Conservation (phyloP, 306 rosid species). For the Betula pendula region DNA sequence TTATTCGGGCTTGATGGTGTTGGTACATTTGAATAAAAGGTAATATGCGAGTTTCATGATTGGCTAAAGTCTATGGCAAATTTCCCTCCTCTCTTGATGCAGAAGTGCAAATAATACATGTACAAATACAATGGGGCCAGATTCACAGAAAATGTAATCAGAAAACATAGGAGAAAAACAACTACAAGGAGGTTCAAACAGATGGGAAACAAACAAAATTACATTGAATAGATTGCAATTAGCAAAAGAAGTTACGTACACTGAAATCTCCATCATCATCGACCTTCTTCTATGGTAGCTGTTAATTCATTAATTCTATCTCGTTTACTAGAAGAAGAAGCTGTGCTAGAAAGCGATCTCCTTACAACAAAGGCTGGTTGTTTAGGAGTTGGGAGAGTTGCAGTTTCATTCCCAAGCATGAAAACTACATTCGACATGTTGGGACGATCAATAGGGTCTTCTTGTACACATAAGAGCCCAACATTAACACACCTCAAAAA, state of each 20-base stretch:
- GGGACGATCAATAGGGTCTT: no score
- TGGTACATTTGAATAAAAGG: no score
- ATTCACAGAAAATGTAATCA: background rate
- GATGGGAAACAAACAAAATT: background rate
- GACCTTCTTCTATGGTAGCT: slow-evolving; percentile 24
- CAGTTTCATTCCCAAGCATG: no score
- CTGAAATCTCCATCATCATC: slow-evolving; percentile 15
- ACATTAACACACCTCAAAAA: no score
- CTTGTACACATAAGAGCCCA: no score
- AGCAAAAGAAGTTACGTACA: no score
- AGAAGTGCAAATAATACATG: no score
- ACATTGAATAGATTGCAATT: background rate
- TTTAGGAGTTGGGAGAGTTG: background rate
- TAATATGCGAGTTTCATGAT: no score
- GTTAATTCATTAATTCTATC: background rate
- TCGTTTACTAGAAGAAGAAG: slow-evolving; percentile 36
- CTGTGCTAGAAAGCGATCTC: slow-evolving; percentile 21
- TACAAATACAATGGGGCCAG: background rate
- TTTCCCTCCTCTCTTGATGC: no score
- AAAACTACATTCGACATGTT: no score
- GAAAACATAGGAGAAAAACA: background rate
- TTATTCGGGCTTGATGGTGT: no score
- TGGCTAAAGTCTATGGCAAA: no score
- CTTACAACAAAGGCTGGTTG: slow-evolving; percentile 42
- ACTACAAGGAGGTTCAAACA: background rate